These are phyloP conservation scores for Cladosporium colombiae DNA, from an alignment of 2,329 filamentous ascomycete species.

Conservation along the genomic window DNA sequence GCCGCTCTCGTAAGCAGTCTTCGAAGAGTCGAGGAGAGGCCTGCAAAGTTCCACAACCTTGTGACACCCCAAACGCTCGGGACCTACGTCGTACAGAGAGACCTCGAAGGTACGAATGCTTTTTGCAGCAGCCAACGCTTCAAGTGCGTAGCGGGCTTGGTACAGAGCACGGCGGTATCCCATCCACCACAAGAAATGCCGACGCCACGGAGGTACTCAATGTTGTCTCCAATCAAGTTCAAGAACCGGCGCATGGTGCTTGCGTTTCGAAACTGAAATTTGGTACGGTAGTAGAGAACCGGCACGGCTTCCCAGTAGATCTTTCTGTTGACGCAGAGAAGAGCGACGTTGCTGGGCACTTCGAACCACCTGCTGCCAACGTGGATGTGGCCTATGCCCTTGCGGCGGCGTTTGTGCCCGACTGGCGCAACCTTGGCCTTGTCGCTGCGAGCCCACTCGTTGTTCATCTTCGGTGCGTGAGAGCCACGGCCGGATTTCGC, in stretches of 20 bases:
- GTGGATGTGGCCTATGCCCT: background rate
- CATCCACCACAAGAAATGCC: background rate
- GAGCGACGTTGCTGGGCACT: background rate
- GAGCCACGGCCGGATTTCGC: too few species aligned
- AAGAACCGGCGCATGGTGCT: background rate
- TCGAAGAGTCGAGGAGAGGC: background rate
- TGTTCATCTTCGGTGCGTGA: background rate
- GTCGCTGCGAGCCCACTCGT: background rate
- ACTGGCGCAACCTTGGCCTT: background rate
- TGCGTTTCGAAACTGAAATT: background rate
- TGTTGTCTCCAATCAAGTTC: background rate
- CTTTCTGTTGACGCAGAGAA: background rate
- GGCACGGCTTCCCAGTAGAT: background rate
- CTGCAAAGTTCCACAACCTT: too few species aligned
- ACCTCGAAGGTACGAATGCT: background rate
- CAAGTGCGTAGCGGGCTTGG: background rate
- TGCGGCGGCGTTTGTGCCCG: background rate
- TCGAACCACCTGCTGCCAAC: background rate
- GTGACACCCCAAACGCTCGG: too few species aligned
- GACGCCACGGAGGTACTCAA: background rate
- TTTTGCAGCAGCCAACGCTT: background rate
- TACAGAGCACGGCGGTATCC: background rate
- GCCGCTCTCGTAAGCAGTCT: background rate
- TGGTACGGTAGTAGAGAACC: background rate
- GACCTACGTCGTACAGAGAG: background rate